Conservation (phyloP, 805 yeast species). For the Yarrowia divulgata region DNA sequence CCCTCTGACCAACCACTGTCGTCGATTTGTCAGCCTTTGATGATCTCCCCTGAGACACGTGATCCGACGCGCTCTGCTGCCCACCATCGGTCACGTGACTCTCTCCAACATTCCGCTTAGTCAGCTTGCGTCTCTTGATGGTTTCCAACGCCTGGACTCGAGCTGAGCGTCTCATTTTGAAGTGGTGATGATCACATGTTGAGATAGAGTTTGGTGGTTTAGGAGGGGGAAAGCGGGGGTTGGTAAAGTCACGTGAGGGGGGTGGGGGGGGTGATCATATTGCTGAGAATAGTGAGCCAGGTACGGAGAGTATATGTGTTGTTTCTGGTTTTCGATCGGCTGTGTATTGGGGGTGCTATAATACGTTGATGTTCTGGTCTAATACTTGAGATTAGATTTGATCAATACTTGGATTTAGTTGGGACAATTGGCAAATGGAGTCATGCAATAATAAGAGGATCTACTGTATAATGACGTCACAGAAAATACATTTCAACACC, state of each 20-base stretch:
- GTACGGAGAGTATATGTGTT: not conserved
- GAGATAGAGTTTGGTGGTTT: conserved; percentile 1
- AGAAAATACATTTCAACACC: no score
- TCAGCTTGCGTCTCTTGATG: conserved; percentile 12
- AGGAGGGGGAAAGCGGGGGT: not conserved
- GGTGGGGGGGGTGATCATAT: not conserved
- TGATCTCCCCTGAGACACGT: not conserved
- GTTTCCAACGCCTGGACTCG: conserved; percentile 29
- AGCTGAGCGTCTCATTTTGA: conserved; percentile 23
- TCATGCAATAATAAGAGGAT: no score
- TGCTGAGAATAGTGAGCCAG: not conserved
- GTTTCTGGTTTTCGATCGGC: not conserved
- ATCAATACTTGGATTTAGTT: no score
- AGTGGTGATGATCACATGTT: not conserved
- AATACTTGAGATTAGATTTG: no score
- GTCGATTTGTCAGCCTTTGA: not conserved
- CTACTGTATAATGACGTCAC: no score
- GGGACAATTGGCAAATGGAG: no score
- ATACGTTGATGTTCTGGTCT: no score
- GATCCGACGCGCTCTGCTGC: not conserved
- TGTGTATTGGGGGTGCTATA: not conserved
- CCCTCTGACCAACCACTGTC: conserved; percentile 5
- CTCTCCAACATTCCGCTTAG: not conserved
- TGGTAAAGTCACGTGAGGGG: not conserved
- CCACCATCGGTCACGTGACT: not conserved